Conservation (phyloP, 2,329 filamentous ascomycete genomes). For the Curvularia sp. region DNA sequence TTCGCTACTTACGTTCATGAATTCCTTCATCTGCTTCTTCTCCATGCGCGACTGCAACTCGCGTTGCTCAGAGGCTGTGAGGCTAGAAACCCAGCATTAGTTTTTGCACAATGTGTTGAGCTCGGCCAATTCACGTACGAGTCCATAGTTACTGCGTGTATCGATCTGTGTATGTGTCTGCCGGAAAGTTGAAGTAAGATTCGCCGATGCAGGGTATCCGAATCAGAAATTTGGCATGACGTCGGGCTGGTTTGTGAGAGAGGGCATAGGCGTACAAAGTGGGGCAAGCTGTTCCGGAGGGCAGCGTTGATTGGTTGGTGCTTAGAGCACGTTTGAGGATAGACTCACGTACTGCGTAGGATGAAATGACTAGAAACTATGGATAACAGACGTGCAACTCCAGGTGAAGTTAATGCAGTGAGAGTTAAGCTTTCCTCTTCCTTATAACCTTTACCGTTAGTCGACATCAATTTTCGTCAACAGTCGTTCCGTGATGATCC, state of each 20-base stretch:
- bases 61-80: slow-evolving; percentile 82
- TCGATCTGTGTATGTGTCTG: neutral
- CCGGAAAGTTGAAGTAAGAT: neutral
- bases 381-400: neutral
- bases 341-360: neutral
- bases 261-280: slow-evolving; percentile 1
- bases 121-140: slow-evolving; percentile 35
- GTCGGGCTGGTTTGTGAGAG: slow-evolving; percentile 4
- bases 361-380: neutral
- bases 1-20: slow-evolving; percentile 80
- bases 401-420: no score
- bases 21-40: slow-evolving; percentile 98
- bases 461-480: neutral
- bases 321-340: neutral
- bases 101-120: neutral
- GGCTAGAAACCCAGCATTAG: slow-evolving; percentile 56
- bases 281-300: neutral
- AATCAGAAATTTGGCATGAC: slow-evolving; percentile 9
- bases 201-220: slow-evolving; percentile 3
- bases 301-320: neutral
- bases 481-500: slow-evolving; percentile 5
- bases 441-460: neutral
- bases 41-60: slow-evolving; percentile 95
- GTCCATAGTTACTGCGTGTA: slow-evolving; percentile 41
- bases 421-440: no score